Conservation (phyloP, 345 rosid species). For the Euphorbia tirucalli region DNA sequence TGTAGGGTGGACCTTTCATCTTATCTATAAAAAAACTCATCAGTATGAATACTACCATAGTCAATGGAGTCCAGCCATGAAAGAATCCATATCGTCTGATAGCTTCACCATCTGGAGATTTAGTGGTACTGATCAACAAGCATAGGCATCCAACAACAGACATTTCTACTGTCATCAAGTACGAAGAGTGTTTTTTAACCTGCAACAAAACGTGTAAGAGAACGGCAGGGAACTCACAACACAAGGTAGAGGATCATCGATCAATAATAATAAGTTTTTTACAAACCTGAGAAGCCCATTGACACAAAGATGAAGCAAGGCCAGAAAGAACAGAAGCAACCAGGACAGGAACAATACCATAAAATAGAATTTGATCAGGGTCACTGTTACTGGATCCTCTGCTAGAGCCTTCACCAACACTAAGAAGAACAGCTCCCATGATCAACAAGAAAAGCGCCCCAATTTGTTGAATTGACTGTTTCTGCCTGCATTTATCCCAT, state of each 20-base stretch:
- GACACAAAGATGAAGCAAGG: constrained; percentile 90
- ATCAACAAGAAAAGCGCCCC: constrained; percentile 84
- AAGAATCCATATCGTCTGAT: constrained; percentile 75
- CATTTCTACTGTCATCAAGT: constrained; percentile 98
- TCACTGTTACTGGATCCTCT: constrained; percentile 47
- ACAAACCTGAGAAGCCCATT: constrained; percentile 93
- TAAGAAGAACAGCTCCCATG: constrained; percentile 86
- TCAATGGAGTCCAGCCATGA: constrained; percentile 91
- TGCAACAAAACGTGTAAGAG: constrained; percentile 26
- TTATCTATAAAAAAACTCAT: not conserved
- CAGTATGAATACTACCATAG: constrained; percentile 52
- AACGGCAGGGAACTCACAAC: not conserved
- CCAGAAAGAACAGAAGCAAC: constrained; percentile 97
- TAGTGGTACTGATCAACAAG: constrained; percentile 67
- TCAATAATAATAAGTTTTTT: not conserved
- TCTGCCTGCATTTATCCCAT: constrained; percentile 58
- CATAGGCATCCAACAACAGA: constrained; percentile 93
- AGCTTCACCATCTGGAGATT: constrained; percentile 98
- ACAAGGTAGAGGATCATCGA: not conserved
- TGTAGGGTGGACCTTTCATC: not conserved
- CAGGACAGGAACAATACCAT: constrained; percentile 89
- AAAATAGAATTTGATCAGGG: constrained; percentile 69
- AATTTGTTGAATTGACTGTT: constrained; percentile 83
- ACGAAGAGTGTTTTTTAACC: constrained; percentile 94
- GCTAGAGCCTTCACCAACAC: constrained; percentile 93